Evolutionary conservation across 108 stramenopile species (phyloP), one percentile per base, ranked within the genome.

Genomic region (Cyclotella choctawhatcheeana): DNA sequence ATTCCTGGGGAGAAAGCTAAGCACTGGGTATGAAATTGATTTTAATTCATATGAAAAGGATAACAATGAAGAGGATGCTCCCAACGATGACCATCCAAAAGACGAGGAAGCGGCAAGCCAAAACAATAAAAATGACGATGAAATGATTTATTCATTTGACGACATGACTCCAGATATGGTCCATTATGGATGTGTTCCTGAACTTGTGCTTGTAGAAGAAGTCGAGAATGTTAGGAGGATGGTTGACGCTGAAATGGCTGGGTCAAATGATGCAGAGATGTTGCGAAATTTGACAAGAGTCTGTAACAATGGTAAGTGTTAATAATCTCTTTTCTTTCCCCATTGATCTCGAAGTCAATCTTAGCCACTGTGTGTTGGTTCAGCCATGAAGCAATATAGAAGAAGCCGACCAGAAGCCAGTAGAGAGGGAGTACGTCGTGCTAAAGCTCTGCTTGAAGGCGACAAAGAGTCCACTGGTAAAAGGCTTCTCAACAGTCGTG

Each of bases 121-220:
- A 21, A 62, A n/a, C 60, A 67, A 0, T 59, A 67, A 44, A 67
- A 76, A 74, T 13, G 51, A 61, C 6, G 68, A 69, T 43, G 76
- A 86, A n/a, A 61, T 85, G 27, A 64, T 84, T 5, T 98, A 98
- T 84, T 82, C 77, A 0, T 69, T 98, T 20, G 73, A 81, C n/a
- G 87, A 96, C 60, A 97, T 98, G 94, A 96, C 93, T 17, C 96
- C 98, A 10, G 96, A 97, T 14, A 90, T 94, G 87, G 97, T 99
- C 8, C 97, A 99, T 81, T 97, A 96, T 82, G 99, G 99, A 21
- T 84, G 81, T 22, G 75, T 99, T 16, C 98, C 98, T 31, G 98
- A 98, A 79, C 73, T 91, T 20, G 81, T 97, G 20, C 58, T 99
- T 43, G 94, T 89, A 34, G 78, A 86, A 51, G 97, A 98, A 77